Base-by-base conservation (phyloP, 495 filamentous ascomycete species). In the Penicillium robsamsonii region DNA sequence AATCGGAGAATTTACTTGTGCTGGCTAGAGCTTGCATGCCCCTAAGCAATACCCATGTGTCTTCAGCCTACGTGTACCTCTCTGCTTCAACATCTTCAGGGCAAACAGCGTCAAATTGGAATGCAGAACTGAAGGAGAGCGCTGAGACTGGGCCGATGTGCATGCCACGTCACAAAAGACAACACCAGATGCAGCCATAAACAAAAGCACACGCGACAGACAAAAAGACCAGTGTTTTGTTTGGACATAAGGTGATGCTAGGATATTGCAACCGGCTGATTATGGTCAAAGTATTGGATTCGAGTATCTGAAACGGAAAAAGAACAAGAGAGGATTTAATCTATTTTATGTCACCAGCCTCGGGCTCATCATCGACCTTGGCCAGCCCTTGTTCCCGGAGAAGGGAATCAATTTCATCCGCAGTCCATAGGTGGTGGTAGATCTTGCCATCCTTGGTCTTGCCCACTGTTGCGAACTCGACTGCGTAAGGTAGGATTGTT, bases 401-500 rank as follows among this genome's bases (percentile, higher is more conserved):
- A 69, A 99, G 80, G 41, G 90, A 85, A 67, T 88, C 92, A 67
- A 99, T 99, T 80, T 97, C 94, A 60, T 97, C 93, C 42, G 92
- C 95, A 66, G 81, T 91, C 94, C 94, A 99, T 62, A 99, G 79
- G 69, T 94, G 90, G 72, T 99, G 94, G 81, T 96, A 97, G 65
- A 97, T 88, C 79, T 93, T 92, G 59, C 94, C 94, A 62, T 89
- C 83, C 75, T 89, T 87, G 68, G 92, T 96, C 80, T 91, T 91
- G 59, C 94, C 94, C 59, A 99, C 92, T 22, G 94, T 99, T 65
- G 94, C 94, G 70, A 99, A 97, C 74, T 99, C 94, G 73, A 99
- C 92, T 97, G 27, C n/a, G 27, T 15, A 30, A 31, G 62, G 25
- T 43, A 18, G 29, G 42, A 46, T 53, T 64, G 65, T 79, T 62